phyloP scores from a whole-genome alignment of 1,284 basidiomycete genomes.

The Cryptococcus sp. region DNA sequence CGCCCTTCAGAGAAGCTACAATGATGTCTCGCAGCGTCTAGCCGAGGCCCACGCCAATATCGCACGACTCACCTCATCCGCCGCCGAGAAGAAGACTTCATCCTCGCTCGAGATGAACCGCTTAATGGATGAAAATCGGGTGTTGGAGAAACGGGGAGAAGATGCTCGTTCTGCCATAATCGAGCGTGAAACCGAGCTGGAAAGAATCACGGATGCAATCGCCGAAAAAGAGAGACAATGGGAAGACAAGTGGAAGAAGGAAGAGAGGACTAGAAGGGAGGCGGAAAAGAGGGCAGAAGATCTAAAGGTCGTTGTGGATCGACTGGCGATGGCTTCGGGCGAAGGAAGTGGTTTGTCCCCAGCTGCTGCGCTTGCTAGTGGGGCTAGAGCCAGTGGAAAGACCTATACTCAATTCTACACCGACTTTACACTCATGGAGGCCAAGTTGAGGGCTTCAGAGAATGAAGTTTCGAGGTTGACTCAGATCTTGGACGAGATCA shows the following conservation, averaged over 20 bases:
- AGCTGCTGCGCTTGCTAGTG: slow-evolving; percentile 76
- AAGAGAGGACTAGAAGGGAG: slow-evolving; percentile 42
- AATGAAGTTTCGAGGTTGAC: slow-evolving; percentile 78
- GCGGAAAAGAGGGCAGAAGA: slow-evolving; percentile 49
- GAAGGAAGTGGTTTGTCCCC: slow-evolving; percentile 57
- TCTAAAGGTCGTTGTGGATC: slow-evolving; percentile 45
- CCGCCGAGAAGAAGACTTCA: slow-evolving; percentile 39
- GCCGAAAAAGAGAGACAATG: slow-evolving; percentile 45
- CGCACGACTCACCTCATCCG: slow-evolving; percentile 38
- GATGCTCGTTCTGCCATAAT: slow-evolving; percentile 38
- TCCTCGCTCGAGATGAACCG: slow-evolving; percentile 33
- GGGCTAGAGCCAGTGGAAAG: slow-evolving; percentile 57
- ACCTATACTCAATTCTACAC: slow-evolving; percentile 62
- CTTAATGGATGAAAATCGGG: slow-evolving; percentile 37
- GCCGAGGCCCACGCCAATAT: slow-evolving; percentile 41
- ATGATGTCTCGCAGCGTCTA: slow-evolving; percentile 37
- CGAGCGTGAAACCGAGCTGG: slow-evolving; percentile 44
- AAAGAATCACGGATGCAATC: slow-evolving; percentile 37
- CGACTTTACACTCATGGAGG: slow-evolving; percentile 80
- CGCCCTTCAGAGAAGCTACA: slow-evolving; percentile 36
- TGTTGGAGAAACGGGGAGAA: slow-evolving; percentile 36
- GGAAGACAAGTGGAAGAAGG: slow-evolving; percentile 47
- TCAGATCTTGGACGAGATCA: slow-evolving; percentile 54
- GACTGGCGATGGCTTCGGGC: slow-evolving; percentile 35
- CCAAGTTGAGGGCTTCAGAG: slow-evolving; percentile 70